Evolutionary conservation across 257 asterid species (phyloP).

Genomic region (Solanum lycopersicoides): DNA sequence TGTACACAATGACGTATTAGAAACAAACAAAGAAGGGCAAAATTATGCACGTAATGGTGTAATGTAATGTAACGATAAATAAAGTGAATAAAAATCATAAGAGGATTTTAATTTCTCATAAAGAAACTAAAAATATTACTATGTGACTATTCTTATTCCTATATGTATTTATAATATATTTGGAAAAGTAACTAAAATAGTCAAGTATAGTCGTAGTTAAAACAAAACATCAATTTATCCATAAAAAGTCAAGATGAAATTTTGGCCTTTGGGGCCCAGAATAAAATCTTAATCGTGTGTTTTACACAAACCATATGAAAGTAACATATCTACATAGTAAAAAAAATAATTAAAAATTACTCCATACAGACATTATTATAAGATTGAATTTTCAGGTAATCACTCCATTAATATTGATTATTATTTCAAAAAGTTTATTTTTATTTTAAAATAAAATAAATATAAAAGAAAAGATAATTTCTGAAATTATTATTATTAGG

Average conservation of each 20-base stretch:
- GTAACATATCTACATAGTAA: background rate
- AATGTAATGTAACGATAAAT: background rate
- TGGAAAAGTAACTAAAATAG: background rate
- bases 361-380: background rate
- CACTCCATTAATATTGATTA: background rate
- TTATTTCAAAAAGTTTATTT: too few relatives aligned
- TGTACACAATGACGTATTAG: background rate
- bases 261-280: background rate
- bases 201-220: too few relatives aligned
- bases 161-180: background rate
- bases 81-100: background rate
- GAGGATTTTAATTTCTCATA: background rate
- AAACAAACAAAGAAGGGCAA: background rate
- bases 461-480: background rate
- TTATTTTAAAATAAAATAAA: too few relatives aligned
- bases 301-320: slow-evolving; percentile 22
- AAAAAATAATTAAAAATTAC: background rate
- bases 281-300: slow-evolving; percentile 24
- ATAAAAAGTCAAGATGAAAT: background rate
- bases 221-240: background rate
- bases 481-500: too few relatives aligned
- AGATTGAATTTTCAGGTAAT: too few relatives aligned
- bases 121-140: background rate
- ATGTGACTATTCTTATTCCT: background rate
- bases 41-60: background rate